phyloP scores from a whole-genome alignment of 768 basidiomycete genomes.

The Tricholomella constricta region DNA sequence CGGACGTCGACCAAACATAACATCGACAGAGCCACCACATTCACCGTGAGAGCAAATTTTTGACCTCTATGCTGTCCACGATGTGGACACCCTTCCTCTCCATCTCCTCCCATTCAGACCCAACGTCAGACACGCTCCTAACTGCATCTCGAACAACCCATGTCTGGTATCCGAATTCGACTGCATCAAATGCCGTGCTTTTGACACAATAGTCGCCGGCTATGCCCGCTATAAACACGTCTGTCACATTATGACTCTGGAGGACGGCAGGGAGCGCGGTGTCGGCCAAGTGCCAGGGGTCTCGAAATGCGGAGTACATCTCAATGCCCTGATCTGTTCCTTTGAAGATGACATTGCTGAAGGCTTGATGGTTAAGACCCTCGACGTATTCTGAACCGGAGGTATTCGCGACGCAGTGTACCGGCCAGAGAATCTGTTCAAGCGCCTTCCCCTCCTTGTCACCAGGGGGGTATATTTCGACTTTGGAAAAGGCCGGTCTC shows the following conservation, averaged over 20 bases:
- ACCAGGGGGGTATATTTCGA: conserved; percentile 42
- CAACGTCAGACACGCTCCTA: conserved; percentile 39
- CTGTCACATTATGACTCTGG: conserved; percentile 45
- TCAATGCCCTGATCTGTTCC: conserved; percentile 64
- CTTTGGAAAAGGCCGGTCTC: conserved; percentile 41
- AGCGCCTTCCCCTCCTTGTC: conserved; percentile 33
- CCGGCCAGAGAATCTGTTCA: conserved; percentile 75
- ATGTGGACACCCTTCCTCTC: conserved; percentile 34
- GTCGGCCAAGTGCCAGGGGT: conserved; percentile 49
- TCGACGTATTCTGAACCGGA: conserved; percentile 63
- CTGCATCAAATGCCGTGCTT: conserved; percentile 54
- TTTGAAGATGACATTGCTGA: conserved; percentile 51
- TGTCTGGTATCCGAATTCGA: conserved; percentile 48
- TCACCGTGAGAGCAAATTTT: conserved; percentile 16
- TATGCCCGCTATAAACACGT: conserved; percentile 65
- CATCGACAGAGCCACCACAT: background rate
- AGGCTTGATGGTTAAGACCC: conserved; percentile 42
- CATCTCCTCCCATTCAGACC: conserved; percentile 39
- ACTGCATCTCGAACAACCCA: conserved; percentile 54
- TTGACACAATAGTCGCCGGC: conserved; percentile 83
- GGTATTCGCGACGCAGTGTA: conserved; percentile 69
- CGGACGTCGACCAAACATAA: no score
- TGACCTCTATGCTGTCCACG: conserved; percentile 31
- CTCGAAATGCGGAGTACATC: conserved; percentile 80
- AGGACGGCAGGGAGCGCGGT: conserved; percentile 51